These are phyloP conservation scores for Colletotrichum chlorophyti DNA, from an alignment of 2,329 filamentous ascomycete species.

Conservation along the genomic window DNA sequence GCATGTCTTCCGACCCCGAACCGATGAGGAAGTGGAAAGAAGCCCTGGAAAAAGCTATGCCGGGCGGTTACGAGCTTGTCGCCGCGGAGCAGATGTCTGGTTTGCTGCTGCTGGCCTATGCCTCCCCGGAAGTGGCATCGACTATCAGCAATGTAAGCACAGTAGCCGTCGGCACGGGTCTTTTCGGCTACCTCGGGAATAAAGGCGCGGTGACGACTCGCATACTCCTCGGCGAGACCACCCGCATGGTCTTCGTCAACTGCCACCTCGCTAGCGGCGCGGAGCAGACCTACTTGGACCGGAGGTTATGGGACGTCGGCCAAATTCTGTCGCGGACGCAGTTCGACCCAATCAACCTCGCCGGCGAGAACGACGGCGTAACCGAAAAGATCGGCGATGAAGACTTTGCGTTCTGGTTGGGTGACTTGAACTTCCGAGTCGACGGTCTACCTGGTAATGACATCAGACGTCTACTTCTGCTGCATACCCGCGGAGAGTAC, in stretches of 20 bases:
- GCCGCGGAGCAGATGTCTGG: slow-evolving; percentile 87
- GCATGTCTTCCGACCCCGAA: slow-evolving; percentile 74
- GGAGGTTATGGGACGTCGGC: slow-evolving; percentile 87
- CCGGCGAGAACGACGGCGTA: slow-evolving; percentile 70
- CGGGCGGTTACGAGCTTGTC: slow-evolving; percentile 77
- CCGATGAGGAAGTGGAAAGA: slow-evolving; percentile 81
- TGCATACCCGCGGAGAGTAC: slow-evolving; percentile 84
- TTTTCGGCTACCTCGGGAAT: slow-evolving; percentile 94
- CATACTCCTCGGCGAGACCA: slow-evolving; percentile 87
- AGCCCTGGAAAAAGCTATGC: slow-evolving; percentile 76
- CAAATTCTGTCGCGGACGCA: slow-evolving; percentile 79
- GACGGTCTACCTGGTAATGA: slow-evolving; percentile 90
- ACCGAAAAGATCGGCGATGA: slow-evolving; percentile 81
- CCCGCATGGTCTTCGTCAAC: slow-evolving; percentile 88
- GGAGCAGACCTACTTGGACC: slow-evolving; percentile 77
- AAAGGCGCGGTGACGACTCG: slow-evolving; percentile 88
- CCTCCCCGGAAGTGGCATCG: slow-evolving; percentile 75
- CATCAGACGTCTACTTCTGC: slow-evolving; percentile 80
- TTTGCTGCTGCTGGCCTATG: slow-evolving; percentile 83
- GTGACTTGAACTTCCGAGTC: slow-evolving; percentile 93
- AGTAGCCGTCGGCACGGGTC: slow-evolving; percentile 82
- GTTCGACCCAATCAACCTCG: slow-evolving; percentile 76
- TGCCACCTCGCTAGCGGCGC: slow-evolving; percentile 88
- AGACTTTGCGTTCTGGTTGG: slow-evolving; percentile 95
- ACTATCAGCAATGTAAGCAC: slow-evolving; percentile 84